Percentiles rank a stretch among this genome's conserved stretches.
These are phyloP conservation scores for Falciphora oryzae DNA, from an alignment of 2,329 filamentous ascomycete species.

Conservation along the genomic window DNA sequence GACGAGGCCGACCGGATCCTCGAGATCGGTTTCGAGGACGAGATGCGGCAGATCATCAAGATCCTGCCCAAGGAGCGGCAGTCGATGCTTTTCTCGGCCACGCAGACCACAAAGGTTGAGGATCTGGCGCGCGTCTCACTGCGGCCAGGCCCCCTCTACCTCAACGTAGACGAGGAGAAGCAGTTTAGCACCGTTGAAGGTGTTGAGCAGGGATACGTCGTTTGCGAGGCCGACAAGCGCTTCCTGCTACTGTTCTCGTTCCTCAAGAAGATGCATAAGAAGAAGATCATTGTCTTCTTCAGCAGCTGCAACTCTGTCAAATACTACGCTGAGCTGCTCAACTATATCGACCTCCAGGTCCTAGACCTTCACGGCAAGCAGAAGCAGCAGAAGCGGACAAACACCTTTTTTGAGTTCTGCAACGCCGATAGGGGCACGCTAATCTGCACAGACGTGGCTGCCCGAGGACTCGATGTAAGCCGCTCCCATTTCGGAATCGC, in stretches of 20 bases:
- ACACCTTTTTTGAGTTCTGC: conserved; percentile 94
- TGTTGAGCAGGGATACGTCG: conserved; percentile 90
- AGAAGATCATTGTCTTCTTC: conserved; percentile 98
- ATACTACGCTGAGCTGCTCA: conserved; percentile 91
- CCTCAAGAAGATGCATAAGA: conserved; percentile 84
- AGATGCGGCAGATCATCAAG: conserved; percentile 95
- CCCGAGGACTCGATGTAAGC: conserved; percentile 79
- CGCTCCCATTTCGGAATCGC: not conserved
- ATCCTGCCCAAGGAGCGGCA: conserved; percentile 84
- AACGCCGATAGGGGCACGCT: conserved; percentile 74
- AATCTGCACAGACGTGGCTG: conserved; percentile 95
- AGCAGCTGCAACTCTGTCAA: conserved; percentile 89
- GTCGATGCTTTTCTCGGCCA: conserved; percentile 98
- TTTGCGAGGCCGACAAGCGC: conserved; percentile 88
- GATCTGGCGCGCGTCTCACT: conserved; percentile 93
- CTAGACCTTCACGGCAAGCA: conserved; percentile 88
- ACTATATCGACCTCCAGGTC: conserved; percentile 86
- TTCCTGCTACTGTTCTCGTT: conserved; percentile 94
- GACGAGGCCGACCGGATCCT: conserved; percentile 96
- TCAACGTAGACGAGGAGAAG: conserved; percentile 81
- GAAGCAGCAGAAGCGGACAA: conserved; percentile 98
- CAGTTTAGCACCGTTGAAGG: conserved; percentile 87
- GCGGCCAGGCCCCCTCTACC: conserved; percentile 84
- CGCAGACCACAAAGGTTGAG: conserved; percentile 97
- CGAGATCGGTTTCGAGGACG: conserved; percentile 97